Conservation (phyloP, 1,284 basidiomycete genomes). For the Malassezia japonica region DNA sequence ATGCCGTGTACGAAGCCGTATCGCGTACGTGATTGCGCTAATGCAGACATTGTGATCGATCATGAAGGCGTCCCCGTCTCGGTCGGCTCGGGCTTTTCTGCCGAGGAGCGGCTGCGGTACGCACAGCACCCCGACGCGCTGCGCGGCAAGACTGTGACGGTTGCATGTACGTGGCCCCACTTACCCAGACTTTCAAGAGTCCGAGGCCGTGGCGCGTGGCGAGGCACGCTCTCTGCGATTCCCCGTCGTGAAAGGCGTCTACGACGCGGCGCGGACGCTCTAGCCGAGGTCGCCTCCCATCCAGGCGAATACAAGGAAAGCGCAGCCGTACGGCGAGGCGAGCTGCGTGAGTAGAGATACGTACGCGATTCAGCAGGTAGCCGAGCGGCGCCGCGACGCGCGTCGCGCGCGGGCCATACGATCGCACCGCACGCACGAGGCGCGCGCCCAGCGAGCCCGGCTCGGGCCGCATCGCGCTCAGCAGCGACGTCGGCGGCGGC, state of each 20-base stretch:
- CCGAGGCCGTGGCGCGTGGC: not conserved
- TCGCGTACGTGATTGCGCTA: slow-evolving; percentile 16
- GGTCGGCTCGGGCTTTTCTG: slow-evolving; percentile 30
- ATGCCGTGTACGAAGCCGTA: slow-evolving; percentile 21
- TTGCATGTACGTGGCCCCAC: slow-evolving; percentile 15
- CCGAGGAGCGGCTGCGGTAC: slow-evolving; percentile 23
- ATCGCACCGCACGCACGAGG: not conserved
- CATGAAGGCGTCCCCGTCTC: slow-evolving; percentile 23
- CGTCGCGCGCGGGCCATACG: not conserved
- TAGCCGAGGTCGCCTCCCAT: slow-evolving; percentile 27
- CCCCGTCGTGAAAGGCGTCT: slow-evolving; percentile 32
- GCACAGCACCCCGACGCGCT: slow-evolving; percentile 23
- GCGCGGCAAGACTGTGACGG: slow-evolving; percentile 28
- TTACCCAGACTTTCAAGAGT: slow-evolving; percentile 3
- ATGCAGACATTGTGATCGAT: slow-evolving; percentile 14
- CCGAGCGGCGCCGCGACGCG: not conserved
- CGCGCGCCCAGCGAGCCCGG: not conserved
- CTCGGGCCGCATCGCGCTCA: not conserved
- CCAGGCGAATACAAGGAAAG: slow-evolving; percentile 44
- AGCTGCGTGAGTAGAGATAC: not conserved
- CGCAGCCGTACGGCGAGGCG: slow-evolving; percentile 37
- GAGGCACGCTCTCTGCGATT: slow-evolving; percentile 20
- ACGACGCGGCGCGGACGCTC: slow-evolving; percentile 8
- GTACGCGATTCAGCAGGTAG: not conserved
- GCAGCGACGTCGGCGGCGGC: not conserved